Conservation (phyloP, 2,329 filamentous ascomycete species). For the Dothideomycetes sp. region DNA sequence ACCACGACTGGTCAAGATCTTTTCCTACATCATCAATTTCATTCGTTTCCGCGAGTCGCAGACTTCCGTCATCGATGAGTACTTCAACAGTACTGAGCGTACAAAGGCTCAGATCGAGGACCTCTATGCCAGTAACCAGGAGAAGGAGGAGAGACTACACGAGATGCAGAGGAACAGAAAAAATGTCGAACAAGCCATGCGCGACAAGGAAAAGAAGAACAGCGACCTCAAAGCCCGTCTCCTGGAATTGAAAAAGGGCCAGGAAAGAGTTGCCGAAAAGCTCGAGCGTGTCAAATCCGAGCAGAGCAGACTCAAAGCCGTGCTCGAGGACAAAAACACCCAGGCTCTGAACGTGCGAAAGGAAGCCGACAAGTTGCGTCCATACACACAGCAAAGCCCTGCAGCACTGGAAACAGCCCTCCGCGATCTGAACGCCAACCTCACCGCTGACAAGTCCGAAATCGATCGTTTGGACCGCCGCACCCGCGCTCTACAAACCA, state of each 20-base stretch:
- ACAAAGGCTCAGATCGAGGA: slow-evolving; percentile 83
- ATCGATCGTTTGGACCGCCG: slow-evolving; percentile 83
- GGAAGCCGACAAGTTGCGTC: slow-evolving; percentile 80
- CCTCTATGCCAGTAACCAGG: slow-evolving; percentile 76
- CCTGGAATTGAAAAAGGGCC: slow-evolving; percentile 68
- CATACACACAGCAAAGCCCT: slow-evolving; percentile 86
- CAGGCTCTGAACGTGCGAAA: slow-evolving; percentile 63
- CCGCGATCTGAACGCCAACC: slow-evolving; percentile 68
- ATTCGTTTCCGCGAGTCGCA: slow-evolving; percentile 93
- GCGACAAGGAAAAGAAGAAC: slow-evolving; percentile 76
- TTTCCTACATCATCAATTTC: slow-evolving; percentile 98
- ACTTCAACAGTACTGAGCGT: slow-evolving; percentile 82
- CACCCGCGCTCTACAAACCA: slow-evolving; percentile 83
- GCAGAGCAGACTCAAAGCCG: slow-evolving; percentile 64
- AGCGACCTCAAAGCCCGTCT: slow-evolving; percentile 77
- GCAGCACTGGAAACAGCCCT: slow-evolving; percentile 72
- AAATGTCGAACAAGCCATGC: slow-evolving; percentile 70
- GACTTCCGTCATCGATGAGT: slow-evolving; percentile 78
- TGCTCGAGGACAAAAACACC: slow-evolving; percentile 63
- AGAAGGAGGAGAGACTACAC: slow-evolving; percentile 68
- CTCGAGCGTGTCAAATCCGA: slow-evolving; percentile 75
- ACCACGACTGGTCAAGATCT: slow-evolving; percentile 83
- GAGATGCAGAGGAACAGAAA: slow-evolving; percentile 74
- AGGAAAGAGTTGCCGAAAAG: slow-evolving; percentile 73
- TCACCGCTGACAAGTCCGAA: slow-evolving; percentile 69